Evolutionary conservation across 305 asterid genomes (phyloP).

Genomic region (Fraxinus paxiana): DNA sequence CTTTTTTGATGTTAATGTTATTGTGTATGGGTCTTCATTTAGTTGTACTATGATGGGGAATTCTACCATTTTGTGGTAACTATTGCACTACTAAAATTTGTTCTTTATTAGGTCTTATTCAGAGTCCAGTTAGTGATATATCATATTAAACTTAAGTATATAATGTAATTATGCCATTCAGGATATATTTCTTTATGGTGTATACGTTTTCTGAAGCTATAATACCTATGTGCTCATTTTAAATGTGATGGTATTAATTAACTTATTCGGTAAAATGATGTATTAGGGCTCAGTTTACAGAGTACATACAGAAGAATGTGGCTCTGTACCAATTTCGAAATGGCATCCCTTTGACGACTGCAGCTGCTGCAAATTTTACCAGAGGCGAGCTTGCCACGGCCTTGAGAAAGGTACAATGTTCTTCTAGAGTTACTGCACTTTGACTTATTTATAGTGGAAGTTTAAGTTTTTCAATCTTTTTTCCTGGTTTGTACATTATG

Average conservation of each 20-base stretch:
- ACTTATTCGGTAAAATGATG: conserved; percentile 10
- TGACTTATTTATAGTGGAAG: conserved; percentile 8
- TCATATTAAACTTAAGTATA: not conserved
- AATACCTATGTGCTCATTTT: conserved; percentile 1
- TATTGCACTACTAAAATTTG: not conserved
- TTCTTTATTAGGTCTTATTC: not conserved
- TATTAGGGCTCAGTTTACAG: conserved; percentile 85
- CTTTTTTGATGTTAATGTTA: not conserved
- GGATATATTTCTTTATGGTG: not conserved
- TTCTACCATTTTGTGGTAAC: not conserved
- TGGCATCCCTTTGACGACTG: conserved; percentile 93
- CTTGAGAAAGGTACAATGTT: conserved; percentile 62
- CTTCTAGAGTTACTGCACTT: conserved; percentile 9
- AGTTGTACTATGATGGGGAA: not conserved
- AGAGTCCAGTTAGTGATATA: not conserved
- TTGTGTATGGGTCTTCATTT: not conserved
- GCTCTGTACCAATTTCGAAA: conserved; percentile 87
- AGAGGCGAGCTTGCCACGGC: conserved; percentile 97
- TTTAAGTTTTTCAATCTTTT: not conserved
- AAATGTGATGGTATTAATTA: not conserved
- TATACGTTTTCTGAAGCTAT: conserved; percentile 12
- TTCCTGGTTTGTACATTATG: not conserved
- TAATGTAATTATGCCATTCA: not conserved
- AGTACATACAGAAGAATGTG: conserved; percentile 90
- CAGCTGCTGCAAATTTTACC: conserved; percentile 87